Base-by-base conservation (phyloP, 129 eudicot species). In the Ambrosia trifida region DNA sequence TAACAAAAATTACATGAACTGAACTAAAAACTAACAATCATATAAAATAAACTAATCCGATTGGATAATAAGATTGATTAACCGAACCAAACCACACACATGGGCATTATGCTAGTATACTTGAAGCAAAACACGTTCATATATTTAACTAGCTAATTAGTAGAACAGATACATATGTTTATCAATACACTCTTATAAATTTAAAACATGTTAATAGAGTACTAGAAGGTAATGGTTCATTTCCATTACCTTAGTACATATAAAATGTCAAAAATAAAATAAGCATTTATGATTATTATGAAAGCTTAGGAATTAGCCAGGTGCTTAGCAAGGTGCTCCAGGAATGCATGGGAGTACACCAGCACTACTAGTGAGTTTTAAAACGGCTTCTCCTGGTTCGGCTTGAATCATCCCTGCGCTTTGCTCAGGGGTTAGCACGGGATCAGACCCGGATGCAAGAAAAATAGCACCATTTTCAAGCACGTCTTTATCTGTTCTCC, bases 381-480 rank as follows among this genome's bases (percentile, higher is more conserved):
- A 82, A 0, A 50, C 96, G 3, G 32, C 46, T 14, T 72, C 50
- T 9, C 88, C 96, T 1, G 90, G 92, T 71, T 77, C 76, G 24
- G 85, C 81, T 35, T 45, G 47, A 50, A 91, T 80, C 85, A 78
- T 38, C 19, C 75, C 41, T 10, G 36, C 63, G 18, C 43, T 73
- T 4, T 69, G 68, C 11, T 53, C 73, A 1, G 70, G 33, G 36
- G 70, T 64, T 38, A 73, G 56, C 6, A 17, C 3, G 2, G 84
- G 71, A 18, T 83, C 81, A 2, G 61, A 11, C 12, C 92, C 96
- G 4, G 97, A 84, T 24, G 85, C 73, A 3, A 4, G 1, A 45
- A 91, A 91, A 62, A 50, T 64, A 10, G 97, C 97, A 30, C 97
- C 97, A 11, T 88, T 84, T 69, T 62, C 47, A 16, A 86, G 78